Conservation (phyloP, 768 basidiomycete species). For the Phylloporus scabripes region DNA sequence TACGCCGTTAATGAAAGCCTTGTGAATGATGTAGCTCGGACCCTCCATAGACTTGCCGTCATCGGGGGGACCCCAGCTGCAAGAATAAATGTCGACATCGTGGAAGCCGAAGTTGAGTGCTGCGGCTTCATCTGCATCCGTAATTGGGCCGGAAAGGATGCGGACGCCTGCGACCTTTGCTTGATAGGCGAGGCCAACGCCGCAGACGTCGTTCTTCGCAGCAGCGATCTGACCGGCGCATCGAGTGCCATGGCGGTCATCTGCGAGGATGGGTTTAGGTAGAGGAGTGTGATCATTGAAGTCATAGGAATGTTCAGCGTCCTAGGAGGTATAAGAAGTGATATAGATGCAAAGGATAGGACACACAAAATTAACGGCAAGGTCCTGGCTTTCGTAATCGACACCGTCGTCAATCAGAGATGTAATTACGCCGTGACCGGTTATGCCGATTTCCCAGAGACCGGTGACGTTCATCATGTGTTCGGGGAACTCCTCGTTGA, state of each 20-base stretch:
- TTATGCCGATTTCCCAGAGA: conserved; percentile 88
- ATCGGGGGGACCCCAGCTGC: conserved; percentile 98
- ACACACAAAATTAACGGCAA: conserved; percentile 89
- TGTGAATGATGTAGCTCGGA: conserved; percentile 84
- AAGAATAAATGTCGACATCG: conserved; percentile 85
- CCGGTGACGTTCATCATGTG: conserved; percentile 91
- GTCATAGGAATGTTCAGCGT: conserved; percentile 84
- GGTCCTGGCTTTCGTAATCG: conserved; percentile 83
- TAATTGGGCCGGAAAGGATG: conserved; percentile 91
- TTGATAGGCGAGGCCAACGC: conserved; percentile 88
- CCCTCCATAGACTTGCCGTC: conserved; percentile 94
- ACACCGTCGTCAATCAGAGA: conserved; percentile 94
- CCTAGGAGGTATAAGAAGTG: conserved; percentile 42
- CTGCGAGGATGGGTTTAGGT: conserved; percentile 80
- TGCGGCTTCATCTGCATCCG: conserved; percentile 93
- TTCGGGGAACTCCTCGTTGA: conserved; percentile 78
- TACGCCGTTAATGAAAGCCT: conserved; percentile 91
- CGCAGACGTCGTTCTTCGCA: conserved; percentile 87
- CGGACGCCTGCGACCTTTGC: conserved; percentile 92
- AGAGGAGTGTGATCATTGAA: conserved; percentile 91
- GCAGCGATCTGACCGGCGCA: conserved; percentile 98
- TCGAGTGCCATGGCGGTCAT: conserved; percentile 96
- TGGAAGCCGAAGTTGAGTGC: conserved; percentile 93
- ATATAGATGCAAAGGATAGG: not conserved
- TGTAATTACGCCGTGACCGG: conserved; percentile 79